Base-by-base conservation (phyloP, 2,329 filamentous ascomycete species). In the Magnaporthiopsis rhizophila region DNA sequence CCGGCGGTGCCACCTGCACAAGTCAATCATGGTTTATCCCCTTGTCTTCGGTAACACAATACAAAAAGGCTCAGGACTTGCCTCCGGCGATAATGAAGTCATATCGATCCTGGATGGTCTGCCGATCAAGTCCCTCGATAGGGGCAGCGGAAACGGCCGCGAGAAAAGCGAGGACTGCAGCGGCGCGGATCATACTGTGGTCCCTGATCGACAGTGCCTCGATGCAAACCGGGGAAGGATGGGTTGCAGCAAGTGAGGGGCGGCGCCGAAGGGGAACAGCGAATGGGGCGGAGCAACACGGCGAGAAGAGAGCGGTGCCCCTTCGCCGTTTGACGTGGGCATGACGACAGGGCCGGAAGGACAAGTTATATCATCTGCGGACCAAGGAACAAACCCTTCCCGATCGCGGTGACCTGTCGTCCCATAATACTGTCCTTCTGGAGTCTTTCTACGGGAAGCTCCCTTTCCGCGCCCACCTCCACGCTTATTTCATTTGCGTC, bases 1-100 rank as follows among this genome's bases (percentile, higher is more conserved):
- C 70, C 70, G 26, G 69, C 69, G 5, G 70, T 71, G 58, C 69
- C 70, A 38, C 69, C 68, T 63, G 57, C n/a, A 3, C 1, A 24
- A n/a, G 30, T 18, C 36, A 30, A 5, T 5, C 9, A 24, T 12
- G 21, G 24, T 53, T 13, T 34, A 32, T 13, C n/a, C 24, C 15
- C 7, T 28, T 21, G 11, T 32, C 12, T 15, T 8, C 21, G n/a
- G n/a, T 15, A 13, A 5, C 8, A 21, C 15, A 53, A 53, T 6
- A 53, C 6, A 11, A 2, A 0, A 3, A 0, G 12, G 24, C 6
- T 2, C 6, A 28, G 18, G 1, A 24, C 62, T 59, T 24, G 59
- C 62, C 62, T 63, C 62, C 62, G 6, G 62, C 62, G 9, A 63
- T 63, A 9, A 63, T 59, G 58, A 63, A 63, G 56, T 63, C 57